Percentiles rank a stretch among this genome's conserved stretches.
Evolutionary conservation across 805 yeast species (phyloP).

Genomic region (Spathaspora hagerdaliae): DNA sequence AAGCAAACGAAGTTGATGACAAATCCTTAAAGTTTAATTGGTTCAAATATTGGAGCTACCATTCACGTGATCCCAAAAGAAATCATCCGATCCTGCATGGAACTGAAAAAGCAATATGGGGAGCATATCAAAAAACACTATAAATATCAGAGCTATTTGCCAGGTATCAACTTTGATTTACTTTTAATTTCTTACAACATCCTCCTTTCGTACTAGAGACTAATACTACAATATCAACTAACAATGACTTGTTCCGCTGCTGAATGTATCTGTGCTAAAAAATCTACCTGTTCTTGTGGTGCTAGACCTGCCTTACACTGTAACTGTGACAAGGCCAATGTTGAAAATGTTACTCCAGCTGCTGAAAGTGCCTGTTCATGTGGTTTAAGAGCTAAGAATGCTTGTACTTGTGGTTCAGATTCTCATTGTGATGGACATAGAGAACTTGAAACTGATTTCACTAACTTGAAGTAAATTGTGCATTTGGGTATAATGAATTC

Average conservation of each 20-base stretch:
- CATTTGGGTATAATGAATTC: no score
- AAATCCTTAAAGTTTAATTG: neutral
- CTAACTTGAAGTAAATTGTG: conserved; percentile 28
- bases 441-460: conserved; percentile 61
- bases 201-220: neutral
- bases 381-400: conserved; percentile 50
- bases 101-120: no score
- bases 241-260: conserved; percentile 35
- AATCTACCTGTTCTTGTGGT: conserved; percentile 64
- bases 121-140: neutral
- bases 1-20: neutral
- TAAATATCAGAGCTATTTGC: neutral
- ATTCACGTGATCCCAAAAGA: neutral
- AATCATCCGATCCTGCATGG: no score
- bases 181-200: neutral
- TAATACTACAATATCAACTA: neutral
- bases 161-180: neutral
- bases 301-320: conserved; percentile 56
- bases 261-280: conserved; percentile 55
- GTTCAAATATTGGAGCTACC: neutral
- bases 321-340: conserved; percentile 47
- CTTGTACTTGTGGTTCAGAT: conserved; percentile 54
- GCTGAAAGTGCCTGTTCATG: conserved; percentile 51
- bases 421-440: conserved; percentile 34
- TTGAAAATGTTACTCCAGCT: conserved; percentile 45